Evolutionary conservation across 164 flowering plant species (phyloP).

Genomic region (Aristolochia contorta): DNA sequence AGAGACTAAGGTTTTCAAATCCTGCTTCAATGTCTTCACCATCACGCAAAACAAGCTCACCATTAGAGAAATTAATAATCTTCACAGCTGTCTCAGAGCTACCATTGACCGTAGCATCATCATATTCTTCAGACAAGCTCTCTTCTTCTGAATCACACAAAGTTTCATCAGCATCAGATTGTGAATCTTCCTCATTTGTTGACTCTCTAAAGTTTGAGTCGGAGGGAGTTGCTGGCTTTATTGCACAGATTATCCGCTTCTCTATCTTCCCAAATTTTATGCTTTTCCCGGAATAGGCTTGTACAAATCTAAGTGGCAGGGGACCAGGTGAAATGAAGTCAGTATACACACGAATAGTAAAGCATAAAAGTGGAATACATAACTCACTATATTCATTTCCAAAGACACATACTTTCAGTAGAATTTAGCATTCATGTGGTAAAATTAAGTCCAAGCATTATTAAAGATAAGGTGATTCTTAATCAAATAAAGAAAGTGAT

Average conservation of each 20-base stretch:
- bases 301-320: constrained; percentile 42
- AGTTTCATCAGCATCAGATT: constrained; percentile 6
- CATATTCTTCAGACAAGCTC: constrained; percentile 13
- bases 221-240: constrained; percentile 17
- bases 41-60: constrained; percentile 7
- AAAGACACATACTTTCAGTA: too few species aligned
- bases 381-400: too few species aligned
- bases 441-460: too few species aligned
- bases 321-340: background rate
- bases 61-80: constrained; percentile 6
- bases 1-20: constrained; percentile 6
- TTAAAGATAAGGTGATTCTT: too few species aligned
- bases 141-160: constrained; percentile 15
- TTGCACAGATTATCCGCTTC: constrained; percentile 61
- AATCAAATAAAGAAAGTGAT: too few species aligned
- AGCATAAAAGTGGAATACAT: background rate
- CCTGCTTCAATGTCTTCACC: constrained; percentile 16
- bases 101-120: constrained; percentile 1
- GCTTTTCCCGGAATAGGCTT: constrained; percentile 32
- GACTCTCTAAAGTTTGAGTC: constrained; percentile 6
- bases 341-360: background rate
- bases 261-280: constrained; percentile 60
- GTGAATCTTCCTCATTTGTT: background rate
- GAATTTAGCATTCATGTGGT: too few species aligned
- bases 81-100: background rate